Conservation (phyloP, 2,329 filamentous ascomycete genomes). For the Colletotrichum nymphaeae region DNA sequence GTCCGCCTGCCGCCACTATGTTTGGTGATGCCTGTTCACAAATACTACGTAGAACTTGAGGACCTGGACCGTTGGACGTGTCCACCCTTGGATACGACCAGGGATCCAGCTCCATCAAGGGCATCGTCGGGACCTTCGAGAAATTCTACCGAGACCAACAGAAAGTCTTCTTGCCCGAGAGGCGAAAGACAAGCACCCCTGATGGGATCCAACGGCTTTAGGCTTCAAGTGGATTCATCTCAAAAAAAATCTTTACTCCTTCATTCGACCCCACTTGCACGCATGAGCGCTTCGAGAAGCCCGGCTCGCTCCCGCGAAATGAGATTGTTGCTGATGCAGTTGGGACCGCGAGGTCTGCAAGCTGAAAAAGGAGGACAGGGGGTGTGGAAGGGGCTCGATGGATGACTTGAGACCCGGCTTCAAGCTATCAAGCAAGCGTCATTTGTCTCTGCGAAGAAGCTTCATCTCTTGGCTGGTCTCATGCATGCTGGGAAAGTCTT, state of each 20-base stretch:
- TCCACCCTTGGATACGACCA: background rate
- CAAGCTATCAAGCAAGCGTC: background rate
- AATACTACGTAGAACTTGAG: background rate
- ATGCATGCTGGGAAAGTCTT: background rate
- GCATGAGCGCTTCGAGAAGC: conserved; percentile 2
- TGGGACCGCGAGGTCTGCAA: background rate
- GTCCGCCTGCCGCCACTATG: no score
- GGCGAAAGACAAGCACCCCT: background rate
- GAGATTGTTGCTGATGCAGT: background rate
- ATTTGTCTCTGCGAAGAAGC: background rate
- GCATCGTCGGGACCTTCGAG: background rate
- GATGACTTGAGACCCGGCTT: background rate
- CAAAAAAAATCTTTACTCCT: background rate
- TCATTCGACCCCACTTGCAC: background rate
- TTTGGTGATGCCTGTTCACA: no score
- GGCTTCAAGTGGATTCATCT: conserved; percentile 4
- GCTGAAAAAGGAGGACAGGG: background rate
- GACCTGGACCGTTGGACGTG: background rate
- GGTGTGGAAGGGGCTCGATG: background rate
- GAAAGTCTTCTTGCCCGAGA: background rate
- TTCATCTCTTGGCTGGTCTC: background rate
- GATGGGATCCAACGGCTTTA: conserved; percentile 1
- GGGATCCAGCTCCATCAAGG: background rate
- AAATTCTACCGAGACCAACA: background rate
- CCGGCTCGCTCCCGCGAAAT: conserved; percentile 17